phyloP scores from a whole-genome alignment of 202 grass and related monocot genomes.

The Zizania palustris region DNA sequence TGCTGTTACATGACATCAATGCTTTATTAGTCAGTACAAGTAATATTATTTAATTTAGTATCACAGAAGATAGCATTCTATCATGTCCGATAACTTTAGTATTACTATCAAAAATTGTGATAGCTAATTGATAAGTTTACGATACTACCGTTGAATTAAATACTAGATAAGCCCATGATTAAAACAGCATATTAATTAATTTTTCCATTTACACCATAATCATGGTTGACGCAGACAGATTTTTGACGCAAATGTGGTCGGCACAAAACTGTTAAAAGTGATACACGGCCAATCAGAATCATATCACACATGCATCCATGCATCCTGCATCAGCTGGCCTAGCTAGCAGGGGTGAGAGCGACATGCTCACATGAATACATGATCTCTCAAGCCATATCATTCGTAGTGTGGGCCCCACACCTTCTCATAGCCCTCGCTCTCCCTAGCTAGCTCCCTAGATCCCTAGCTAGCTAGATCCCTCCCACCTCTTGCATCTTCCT shows the following conservation, averaged over 20 bases:
- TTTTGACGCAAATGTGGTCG: background rate
- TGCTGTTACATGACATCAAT: too few species aligned
- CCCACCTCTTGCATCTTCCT: slow-evolving; percentile 28
- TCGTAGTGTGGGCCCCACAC: slow-evolving; percentile 29
- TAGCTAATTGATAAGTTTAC: too few species aligned
- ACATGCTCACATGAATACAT: slow-evolving; percentile 18
- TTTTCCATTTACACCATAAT: too few species aligned
- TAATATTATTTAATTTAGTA: too few species aligned
- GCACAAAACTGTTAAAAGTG: background rate
- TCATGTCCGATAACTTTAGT: too few species aligned
- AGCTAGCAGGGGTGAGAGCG: background rate
- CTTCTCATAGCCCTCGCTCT: background rate
- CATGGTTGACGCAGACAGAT: background rate
- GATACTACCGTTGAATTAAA: too few species aligned
- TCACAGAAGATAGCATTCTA: too few species aligned
- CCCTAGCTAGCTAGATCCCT: slow-evolving; percentile 27
- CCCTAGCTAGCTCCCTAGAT: too few species aligned
- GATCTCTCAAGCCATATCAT: slow-evolving; percentile 33
- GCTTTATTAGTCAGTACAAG: too few species aligned
- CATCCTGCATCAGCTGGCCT: too few species aligned
- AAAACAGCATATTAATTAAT: background rate
- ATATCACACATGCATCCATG: background rate
- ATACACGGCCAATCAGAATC: background rate
- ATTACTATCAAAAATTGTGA: too few species aligned
- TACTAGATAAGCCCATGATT: too few species aligned